Percentiles rank a stretch among this genome's conserved stretches.
These are phyloP conservation scores for Francoa sonchifolia DNA, from an alignment of 441 rosid species.

Conservation along the genomic window DNA sequence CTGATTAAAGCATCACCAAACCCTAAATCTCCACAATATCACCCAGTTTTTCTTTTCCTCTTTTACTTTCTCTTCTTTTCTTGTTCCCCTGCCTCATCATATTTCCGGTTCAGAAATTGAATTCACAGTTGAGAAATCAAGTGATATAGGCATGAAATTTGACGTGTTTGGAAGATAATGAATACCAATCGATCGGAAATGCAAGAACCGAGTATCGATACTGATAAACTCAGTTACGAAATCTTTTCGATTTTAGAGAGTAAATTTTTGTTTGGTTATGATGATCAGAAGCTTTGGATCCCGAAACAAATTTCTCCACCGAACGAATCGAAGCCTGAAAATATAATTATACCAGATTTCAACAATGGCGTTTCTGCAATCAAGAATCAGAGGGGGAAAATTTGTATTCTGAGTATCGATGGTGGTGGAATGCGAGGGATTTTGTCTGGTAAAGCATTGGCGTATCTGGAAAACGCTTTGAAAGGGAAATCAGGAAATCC, in stretches of 20 bases:
- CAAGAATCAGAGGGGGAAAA: conserved; percentile 84
- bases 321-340: conserved; percentile 19
- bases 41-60: too few relatives aligned
- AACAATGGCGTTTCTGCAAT: conserved; percentile 22
- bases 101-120: too few relatives aligned
- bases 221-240: conserved; percentile 90
- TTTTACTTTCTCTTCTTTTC: too few relatives aligned
- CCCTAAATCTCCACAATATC: too few relatives aligned
- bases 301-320: conserved; percentile 46
- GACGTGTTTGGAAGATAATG: too few relatives aligned
- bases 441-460: conserved; percentile 68
- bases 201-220: conserved; percentile 91
- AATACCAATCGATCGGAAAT: conserved; percentile 29
- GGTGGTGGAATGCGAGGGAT: conserved; percentile 84
- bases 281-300: conserved; percentile 65
- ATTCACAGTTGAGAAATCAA: too few relatives aligned
- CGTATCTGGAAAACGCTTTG: conserved; percentile 61
- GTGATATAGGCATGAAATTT: too few relatives aligned
- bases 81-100: too few relatives aligned
- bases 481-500: conserved; percentile 77
- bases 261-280: conserved; percentile 83
- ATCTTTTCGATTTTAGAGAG: conserved; percentile 85
- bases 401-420: conserved; percentile 69
- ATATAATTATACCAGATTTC: neutral
- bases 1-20: too few relatives aligned